Conservation (phyloP, 2,329 filamentous ascomycete species). For the Exophiala xenobiotica region DNA sequence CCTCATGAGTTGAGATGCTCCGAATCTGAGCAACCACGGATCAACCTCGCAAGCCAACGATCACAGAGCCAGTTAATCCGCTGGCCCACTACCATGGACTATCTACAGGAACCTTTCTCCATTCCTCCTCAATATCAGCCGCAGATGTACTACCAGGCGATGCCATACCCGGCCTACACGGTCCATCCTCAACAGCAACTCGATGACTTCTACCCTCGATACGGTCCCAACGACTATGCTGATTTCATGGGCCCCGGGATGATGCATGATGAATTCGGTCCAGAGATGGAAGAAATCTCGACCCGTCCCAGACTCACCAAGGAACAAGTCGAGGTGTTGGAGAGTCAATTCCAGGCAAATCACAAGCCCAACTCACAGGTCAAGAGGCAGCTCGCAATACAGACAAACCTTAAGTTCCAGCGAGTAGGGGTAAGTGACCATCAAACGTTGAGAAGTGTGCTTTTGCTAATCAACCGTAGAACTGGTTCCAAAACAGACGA, state of each 20-base stretch:
- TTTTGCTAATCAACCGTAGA: constrained; percentile 37
- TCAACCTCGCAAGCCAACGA: background rate
- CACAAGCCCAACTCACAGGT: constrained; percentile 52
- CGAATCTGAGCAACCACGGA: background rate
- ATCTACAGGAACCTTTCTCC: constrained; percentile 17
- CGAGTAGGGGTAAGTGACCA: constrained; percentile 48
- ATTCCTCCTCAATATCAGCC: constrained; percentile 24
- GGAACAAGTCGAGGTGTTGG: constrained; percentile 52
- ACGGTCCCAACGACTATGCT: constrained; percentile 37
- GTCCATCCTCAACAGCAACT: constrained; percentile 19
- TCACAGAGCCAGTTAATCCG: background rate
- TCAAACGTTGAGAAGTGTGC: background rate
- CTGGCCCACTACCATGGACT: constrained; percentile 8
- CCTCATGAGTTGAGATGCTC: background rate
- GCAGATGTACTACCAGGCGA: constrained; percentile 26
- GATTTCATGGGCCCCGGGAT: constrained; percentile 44
- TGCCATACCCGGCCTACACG: constrained; percentile 17
- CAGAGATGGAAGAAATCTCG: constrained; percentile 47
- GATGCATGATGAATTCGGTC: constrained; percentile 44
- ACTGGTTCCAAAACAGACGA: constrained; percentile 55
- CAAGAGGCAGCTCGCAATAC: constrained; percentile 50
- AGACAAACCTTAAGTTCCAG: constrained; percentile 49
- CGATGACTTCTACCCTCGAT: constrained; percentile 18
- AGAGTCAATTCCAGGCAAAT: constrained; percentile 50
- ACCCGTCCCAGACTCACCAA: constrained; percentile 52